Conservation (phyloP, 2,329 filamentous ascomycete genomes). For the Aureobasidium lini region DNA sequence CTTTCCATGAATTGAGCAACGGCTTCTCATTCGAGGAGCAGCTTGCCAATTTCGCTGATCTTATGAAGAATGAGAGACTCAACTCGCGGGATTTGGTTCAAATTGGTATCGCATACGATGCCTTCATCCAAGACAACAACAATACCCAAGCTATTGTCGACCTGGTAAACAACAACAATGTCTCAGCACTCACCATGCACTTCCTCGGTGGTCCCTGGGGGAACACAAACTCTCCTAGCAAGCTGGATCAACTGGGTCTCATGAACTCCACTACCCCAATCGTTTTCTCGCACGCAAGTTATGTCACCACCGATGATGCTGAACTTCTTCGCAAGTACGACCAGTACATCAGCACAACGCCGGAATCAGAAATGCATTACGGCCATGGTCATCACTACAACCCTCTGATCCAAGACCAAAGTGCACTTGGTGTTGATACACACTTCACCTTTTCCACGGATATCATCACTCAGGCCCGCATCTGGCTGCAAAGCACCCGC, state of each 20-base stretch:
- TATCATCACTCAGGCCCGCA: constrained; percentile 12
- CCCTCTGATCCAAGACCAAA: constrained; percentile 43
- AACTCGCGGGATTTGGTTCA: background rate
- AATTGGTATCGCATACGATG: background rate
- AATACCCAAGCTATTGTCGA: background rate
- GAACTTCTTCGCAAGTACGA: constrained; percentile 41
- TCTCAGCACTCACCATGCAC: background rate
- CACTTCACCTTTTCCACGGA: constrained; percentile 47
- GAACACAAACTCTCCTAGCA: background rate
- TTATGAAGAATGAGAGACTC: background rate
- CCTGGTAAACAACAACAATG: background rate
- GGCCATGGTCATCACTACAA: constrained; percentile 44
- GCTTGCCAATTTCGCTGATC: background rate
- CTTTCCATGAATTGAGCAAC: constrained; percentile 17
- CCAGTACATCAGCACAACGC: constrained; percentile 50
- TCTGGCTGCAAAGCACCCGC: constrained; percentile 8
- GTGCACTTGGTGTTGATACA: constrained; percentile 48
- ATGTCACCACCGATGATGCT: constrained; percentile 34
- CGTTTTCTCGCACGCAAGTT: constrained; percentile 47
- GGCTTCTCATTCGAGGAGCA: background rate
- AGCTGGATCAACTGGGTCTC: background rate
- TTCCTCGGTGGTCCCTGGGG: background rate
- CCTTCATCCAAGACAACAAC: background rate
- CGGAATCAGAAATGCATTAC: constrained; percentile 53
- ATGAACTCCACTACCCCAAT: constrained; percentile 34